These are phyloP conservation scores for Teratosphaeria gauchensis DNA, from an alignment of 2,329 filamentous ascomycete species.

Conservation along the genomic window DNA sequence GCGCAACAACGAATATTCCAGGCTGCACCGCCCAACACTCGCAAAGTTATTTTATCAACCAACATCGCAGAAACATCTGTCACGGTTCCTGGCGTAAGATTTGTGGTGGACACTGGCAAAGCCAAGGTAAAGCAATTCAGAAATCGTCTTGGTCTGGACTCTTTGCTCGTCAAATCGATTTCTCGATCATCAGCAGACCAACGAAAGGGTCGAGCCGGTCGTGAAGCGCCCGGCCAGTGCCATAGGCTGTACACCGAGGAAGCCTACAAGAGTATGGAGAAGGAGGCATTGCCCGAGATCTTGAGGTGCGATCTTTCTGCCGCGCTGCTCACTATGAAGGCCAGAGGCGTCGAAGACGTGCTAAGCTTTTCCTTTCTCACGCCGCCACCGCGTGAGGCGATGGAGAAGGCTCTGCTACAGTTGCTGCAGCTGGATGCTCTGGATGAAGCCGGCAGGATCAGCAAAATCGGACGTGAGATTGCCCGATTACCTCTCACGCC, in stretches of 20 bases:
- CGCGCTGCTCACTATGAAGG: conserved; percentile 86
- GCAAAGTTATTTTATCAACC: conserved; percentile 85
- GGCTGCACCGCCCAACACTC: conserved; percentile 60
- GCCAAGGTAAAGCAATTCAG: conserved; percentile 91
- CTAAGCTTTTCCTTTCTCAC: conserved; percentile 79
- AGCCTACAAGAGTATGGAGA: conserved; percentile 59
- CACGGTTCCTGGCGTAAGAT: conserved; percentile 85
- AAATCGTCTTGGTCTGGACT: conserved; percentile 75
- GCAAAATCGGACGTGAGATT: conserved; percentile 62
- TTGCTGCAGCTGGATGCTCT: conserved; percentile 72
- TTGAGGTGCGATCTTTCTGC: conserved; percentile 79
- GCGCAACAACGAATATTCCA: conserved; percentile 81
- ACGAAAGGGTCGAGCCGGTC: conserved; percentile 79
- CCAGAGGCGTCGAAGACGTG: conserved; percentile 73
- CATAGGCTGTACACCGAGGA: conserved; percentile 79
- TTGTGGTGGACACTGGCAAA: conserved; percentile 87
- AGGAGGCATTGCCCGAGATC: conserved; percentile 78
- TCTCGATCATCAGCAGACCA: conserved; percentile 91
- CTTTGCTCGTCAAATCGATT: conserved; percentile 79
- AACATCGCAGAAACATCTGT: conserved; percentile 99
- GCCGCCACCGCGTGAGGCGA: conserved; percentile 62
- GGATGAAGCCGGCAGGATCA: conserved; percentile 62
- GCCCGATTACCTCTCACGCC: conserved; percentile 76
- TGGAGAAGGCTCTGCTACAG: conserved; percentile 74
- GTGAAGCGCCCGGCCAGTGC: conserved; percentile 85